A percentile compares a stretch with the other conserved stretches of the same genome.
phyloP scores from a whole-genome alignment of 805 yeast species.

The Yueomyces sp. region DNA sequence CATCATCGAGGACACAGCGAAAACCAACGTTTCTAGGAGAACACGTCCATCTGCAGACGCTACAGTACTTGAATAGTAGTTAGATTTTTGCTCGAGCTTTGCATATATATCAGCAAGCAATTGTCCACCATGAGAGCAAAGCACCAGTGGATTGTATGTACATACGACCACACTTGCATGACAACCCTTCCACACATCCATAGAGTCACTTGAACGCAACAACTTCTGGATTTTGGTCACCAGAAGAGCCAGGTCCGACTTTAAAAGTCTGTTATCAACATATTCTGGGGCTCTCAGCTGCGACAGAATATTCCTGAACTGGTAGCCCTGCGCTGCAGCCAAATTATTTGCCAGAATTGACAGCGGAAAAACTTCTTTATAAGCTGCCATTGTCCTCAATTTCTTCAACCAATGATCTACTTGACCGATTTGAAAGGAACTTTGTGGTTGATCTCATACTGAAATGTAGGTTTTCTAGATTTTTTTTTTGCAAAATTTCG shows the following conservation, averaged over 20 bases:
- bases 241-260: constrained; percentile 20
- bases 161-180: constrained; percentile 35
- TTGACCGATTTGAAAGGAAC: no score
- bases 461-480: no score
- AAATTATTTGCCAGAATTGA: constrained; percentile 15
- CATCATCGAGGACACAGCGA: constrained; percentile 20
- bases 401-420: neutral
- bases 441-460: no score
- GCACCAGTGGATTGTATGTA: constrained; percentile 22
- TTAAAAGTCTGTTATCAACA: constrained; percentile 19
- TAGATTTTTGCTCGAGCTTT: constrained; percentile 17
- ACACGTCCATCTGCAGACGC: constrained; percentile 11
- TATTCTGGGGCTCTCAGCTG: constrained; percentile 16
- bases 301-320: constrained; percentile 18
- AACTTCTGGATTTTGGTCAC: constrained; percentile 29
- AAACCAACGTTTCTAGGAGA: constrained; percentile 18
- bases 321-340: constrained; percentile 16
- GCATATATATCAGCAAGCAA: constrained; percentile 15
- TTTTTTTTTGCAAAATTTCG: no score
- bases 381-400: neutral
- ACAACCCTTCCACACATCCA: constrained; percentile 46
- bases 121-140: constrained; percentile 22
- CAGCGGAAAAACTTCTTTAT: constrained; percentile 7
- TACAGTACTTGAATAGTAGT: constrained; percentile 10
- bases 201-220: constrained; percentile 31